Conservation (phyloP, 2,329 filamentous ascomycete species). For the Laburnicola sp. region DNA sequence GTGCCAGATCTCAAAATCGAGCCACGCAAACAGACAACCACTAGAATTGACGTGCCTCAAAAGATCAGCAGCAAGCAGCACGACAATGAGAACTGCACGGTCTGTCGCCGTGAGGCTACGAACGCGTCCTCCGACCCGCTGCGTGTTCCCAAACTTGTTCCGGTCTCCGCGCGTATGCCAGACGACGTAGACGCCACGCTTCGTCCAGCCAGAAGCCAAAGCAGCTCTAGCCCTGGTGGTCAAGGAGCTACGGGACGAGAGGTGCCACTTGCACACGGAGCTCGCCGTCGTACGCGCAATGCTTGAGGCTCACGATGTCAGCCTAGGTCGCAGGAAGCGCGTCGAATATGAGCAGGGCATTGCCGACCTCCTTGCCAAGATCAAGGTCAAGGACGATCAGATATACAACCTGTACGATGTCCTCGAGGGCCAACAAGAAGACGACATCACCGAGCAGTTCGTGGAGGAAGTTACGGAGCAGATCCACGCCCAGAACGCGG, state of each 20-base stretch:
- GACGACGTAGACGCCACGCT: conserved; percentile 63
- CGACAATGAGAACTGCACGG: conserved; percentile 59
- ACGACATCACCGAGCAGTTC: conserved; percentile 51
- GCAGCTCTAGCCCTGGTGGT: conserved; percentile 79
- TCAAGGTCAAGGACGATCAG: conserved; percentile 75
- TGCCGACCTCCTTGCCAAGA: conserved; percentile 61
- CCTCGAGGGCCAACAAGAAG: conserved; percentile 74
- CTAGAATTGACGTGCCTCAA: conserved; percentile 21
- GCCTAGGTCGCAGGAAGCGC: conserved; percentile 65
- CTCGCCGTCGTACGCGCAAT: conserved; percentile 63
- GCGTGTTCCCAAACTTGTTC: conserved; percentile 54
- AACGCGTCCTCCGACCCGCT: conserved; percentile 34
- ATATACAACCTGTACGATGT: conserved; percentile 85
- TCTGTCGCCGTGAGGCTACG: conserved; percentile 54
- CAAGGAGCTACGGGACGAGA: conserved; percentile 78
- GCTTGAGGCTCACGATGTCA: conserved; percentile 64
- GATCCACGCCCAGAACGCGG: conserved; percentile 46
- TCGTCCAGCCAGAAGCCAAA: conserved; percentile 62
- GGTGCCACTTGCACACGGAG: conserved; percentile 72
- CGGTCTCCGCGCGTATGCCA: conserved; percentile 55
- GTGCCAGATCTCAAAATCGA: conserved; percentile 64
- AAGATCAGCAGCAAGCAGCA: conserved; percentile 48
- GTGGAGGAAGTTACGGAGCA: conserved; percentile 50
- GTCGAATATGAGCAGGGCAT: conserved; percentile 64
- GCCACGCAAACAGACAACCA: conserved; percentile 29